Percentiles rank a stretch among this genome's conserved stretches.
phyloP scores from a whole-genome alignment of 78 protist species.

The Dictyostelium citrinum region DNA sequence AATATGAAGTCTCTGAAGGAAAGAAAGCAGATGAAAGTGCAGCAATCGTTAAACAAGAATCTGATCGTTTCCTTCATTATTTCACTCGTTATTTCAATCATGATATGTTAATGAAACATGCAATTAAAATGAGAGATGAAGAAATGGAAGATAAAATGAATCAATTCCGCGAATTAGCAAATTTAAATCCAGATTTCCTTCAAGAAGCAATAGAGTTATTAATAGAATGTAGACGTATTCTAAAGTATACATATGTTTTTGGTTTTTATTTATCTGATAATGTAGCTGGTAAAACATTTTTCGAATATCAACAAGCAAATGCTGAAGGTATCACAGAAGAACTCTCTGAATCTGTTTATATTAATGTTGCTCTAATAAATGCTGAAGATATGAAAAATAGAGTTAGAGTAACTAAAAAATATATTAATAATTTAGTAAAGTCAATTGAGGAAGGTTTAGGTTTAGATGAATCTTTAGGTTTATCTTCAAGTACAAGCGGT shows the following conservation, averaged over 20 bases:
- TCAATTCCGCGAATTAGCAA: conserved; percentile 41
- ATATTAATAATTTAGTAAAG: conserved; percentile 63
- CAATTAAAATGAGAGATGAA: conserved; percentile 31
- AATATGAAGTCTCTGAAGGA: conserved; percentile 70
- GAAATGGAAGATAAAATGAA: conserved; percentile 67
- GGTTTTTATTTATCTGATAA: conserved; percentile 58
- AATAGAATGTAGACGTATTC: conserved; percentile 62
- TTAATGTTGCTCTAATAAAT: conserved; percentile 44
- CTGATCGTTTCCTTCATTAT: conserved; percentile 79
- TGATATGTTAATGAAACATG: conserved; percentile 74
- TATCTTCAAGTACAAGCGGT: not conserved
- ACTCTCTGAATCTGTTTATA: conserved; percentile 57
- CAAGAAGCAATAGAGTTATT: conserved; percentile 40
- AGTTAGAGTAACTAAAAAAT: conserved; percentile 69
- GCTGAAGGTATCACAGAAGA: conserved; percentile 82
- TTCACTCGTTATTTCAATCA: conserved; percentile 82
- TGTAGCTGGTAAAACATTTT: conserved; percentile 60
- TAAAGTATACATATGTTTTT: conserved; percentile 82
- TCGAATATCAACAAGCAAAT: conserved; percentile 85
- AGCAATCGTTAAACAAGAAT: conserved; percentile 33
- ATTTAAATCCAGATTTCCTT: conserved; percentile 63
- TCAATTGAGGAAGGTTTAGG: conserved; percentile 79
- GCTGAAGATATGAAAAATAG: conserved; percentile 78
- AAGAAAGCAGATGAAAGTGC: conserved; percentile 69
- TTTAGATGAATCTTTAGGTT: conserved; percentile 25